Base-by-base conservation (phyloP, 1,284 basidiomycete species). In the Hymenochaete sp. region DNA sequence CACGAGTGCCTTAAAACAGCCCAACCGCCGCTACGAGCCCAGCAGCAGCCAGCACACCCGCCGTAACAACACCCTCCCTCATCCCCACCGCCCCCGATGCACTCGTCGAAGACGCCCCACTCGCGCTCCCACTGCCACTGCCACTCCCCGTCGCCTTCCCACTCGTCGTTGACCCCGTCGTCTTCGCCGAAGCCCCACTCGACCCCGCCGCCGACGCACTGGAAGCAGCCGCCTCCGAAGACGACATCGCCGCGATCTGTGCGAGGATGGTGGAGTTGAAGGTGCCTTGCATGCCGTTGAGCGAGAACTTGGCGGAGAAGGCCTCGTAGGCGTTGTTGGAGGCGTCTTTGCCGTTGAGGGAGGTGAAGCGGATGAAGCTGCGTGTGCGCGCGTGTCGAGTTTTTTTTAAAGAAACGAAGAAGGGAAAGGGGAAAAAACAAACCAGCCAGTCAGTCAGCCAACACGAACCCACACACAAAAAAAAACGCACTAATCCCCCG, bases 271-370 rank as follows among this genome's bases (percentile, higher is more conserved):
- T 56, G 0, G 70, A 54, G 59, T 67, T 77, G 67, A 87, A 86
- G 0, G 56, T 56, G 36, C 84, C 85, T 10, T 65, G 69, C 83
- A 86, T 86, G 48, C 68, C 64, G 7, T 58, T 57, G 57, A 88
- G 51, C 77, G 63, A 62, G 69, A 90, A 93, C 56, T 78, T 78
- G 49, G 88, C 73, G n/a, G 87, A 89, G 71, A 90, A 93, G 2
- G 85, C 77, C 52, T 82, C 67, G 45, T 74, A 75, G 2, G 70
- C 73, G 62, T n/a, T n/a, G n/a, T 67, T 81, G 41, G 73, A 65
- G 13, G 79, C 62, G 48, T 70, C 61, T 1, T 56, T 56, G 42
- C 73, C 55, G 48, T 27, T 56, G 32, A 70, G 50, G 0, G 86
- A 85, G 49, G 81, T 73, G 59, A 85, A 68, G 45, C 85, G 83